Conservation (phyloP, 1,284 basidiomycete species). For the Mrakiaceae sp. region DNA sequence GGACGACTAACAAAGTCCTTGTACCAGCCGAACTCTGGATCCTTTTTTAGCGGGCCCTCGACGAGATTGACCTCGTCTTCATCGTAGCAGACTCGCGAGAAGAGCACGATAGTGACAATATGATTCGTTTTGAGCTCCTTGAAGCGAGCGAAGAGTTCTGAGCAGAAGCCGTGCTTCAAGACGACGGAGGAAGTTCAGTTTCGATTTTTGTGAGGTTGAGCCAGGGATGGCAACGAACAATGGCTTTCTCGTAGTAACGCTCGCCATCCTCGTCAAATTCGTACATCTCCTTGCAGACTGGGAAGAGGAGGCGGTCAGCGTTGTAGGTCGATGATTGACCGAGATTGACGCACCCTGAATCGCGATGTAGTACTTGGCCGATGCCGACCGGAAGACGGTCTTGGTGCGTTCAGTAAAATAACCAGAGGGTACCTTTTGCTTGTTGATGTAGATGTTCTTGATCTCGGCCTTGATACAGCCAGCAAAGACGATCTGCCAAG, state of each 20-base stretch:
- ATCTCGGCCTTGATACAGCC: constrained; percentile 70
- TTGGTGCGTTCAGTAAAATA: constrained; percentile 75
- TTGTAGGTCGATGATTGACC: neutral
- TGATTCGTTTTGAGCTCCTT: constrained; percentile 75
- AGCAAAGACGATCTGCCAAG: constrained; percentile 24
- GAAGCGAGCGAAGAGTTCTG: constrained; percentile 72
- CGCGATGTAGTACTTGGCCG: constrained; percentile 56
- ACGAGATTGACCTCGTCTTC: constrained; percentile 61
- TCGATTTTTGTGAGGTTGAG: neutral
- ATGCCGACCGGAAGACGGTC: constrained; percentile 77
- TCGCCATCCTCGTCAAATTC: constrained; percentile 95
- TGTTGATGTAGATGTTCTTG: constrained; percentile 56
- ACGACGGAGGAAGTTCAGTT: neutral
- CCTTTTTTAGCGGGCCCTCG: constrained; percentile 50
- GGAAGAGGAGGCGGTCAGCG: constrained; percentile 62
- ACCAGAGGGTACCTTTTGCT: constrained; percentile 61
- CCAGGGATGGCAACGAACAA: constrained; percentile 27
- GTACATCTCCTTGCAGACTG: constrained; percentile 92
- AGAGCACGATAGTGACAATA: constrained; percentile 84
- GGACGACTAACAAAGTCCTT: constrained; percentile 59
- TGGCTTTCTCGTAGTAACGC: constrained; percentile 91
- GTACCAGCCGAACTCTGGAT: constrained; percentile 67
- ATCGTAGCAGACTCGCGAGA: constrained; percentile 89
- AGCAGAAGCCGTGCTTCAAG: constrained; percentile 50
- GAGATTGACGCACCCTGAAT: neutral